Evolutionary conservation across 108 stramenopile species (phyloP).

Genomic region (Asterionellopsis glacialis): DNA sequence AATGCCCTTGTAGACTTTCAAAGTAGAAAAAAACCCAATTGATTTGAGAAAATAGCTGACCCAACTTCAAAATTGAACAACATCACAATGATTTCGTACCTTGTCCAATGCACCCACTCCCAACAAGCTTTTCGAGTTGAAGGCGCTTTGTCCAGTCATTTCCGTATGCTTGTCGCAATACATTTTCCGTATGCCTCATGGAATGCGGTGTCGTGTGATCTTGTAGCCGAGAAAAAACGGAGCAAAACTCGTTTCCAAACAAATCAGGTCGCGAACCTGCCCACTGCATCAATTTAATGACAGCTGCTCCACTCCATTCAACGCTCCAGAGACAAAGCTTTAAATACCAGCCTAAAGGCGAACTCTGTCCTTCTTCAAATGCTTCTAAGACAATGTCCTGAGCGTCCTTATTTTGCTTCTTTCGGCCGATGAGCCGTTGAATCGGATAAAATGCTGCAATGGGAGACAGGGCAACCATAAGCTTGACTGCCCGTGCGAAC

Average conservation of each 20-base stretch:
- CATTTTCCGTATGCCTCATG: slow-evolving; percentile 43
- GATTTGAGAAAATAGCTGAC: no score
- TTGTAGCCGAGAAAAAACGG: slow-evolving; percentile 51
- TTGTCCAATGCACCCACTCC: slow-evolving; percentile 75
- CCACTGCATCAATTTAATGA: slow-evolving; percentile 68
- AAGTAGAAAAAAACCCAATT: no score
- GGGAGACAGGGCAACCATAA: slow-evolving; percentile 1
- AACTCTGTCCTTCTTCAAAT: background rate
- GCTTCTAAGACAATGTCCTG: background rate
- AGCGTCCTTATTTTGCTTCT: background rate
- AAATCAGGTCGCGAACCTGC: slow-evolving; percentile 60
- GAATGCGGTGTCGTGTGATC: slow-evolving; percentile 55
- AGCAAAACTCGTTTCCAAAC: slow-evolving; percentile 56
- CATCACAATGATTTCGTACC: slow-evolving; percentile 31
- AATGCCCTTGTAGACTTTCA: background rate
- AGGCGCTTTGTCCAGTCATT: slow-evolving; percentile 44
- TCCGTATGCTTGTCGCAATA: slow-evolving; percentile 51
- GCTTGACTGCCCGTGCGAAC: slow-evolving; percentile 5
- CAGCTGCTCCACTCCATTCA: slow-evolving; percentile 50
- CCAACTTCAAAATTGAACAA: no score
- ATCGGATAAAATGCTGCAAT: slow-evolving; percentile 3
- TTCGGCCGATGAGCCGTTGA: background rate
- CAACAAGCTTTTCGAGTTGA: slow-evolving; percentile 31
- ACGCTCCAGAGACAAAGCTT: slow-evolving; percentile 28
- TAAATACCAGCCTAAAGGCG: slow-evolving; percentile 8